phyloP scores from a whole-genome alignment of 768 basidiomycete species.

The Hypholoma sublateritium region DNA sequence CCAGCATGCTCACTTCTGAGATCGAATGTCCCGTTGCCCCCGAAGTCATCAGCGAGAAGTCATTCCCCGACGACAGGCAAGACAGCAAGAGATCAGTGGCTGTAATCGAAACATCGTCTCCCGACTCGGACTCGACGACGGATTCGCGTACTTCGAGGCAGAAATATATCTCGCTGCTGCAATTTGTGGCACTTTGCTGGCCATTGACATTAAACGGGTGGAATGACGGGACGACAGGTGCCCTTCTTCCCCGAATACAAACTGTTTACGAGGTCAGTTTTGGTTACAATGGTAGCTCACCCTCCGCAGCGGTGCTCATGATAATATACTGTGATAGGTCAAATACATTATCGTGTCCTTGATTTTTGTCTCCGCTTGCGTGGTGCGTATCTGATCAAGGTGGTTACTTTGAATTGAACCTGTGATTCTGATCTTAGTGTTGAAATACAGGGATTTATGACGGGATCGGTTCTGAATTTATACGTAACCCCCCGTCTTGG shows the following conservation, averaged over 20 bases:
- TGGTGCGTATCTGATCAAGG: constrained; percentile 25
- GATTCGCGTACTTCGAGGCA: neutral
- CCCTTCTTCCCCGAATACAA: constrained; percentile 74
- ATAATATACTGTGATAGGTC: constrained; percentile 28
- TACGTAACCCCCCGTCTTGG: constrained; percentile 35
- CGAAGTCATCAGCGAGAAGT: no score
- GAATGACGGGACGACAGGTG: constrained; percentile 79
- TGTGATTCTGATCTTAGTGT: neutral
- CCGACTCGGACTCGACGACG: no score
- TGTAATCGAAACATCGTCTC: neutral
- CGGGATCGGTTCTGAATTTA: constrained; percentile 39
- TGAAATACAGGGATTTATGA: constrained; percentile 35
- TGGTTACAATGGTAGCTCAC: neutral
- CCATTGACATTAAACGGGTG: constrained; percentile 64
- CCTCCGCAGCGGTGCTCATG: neutral
- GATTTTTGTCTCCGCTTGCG: constrained; percentile 47
- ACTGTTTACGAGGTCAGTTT: neutral
- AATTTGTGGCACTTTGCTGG: constrained; percentile 55
- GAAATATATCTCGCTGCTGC: constrained; percentile 30
- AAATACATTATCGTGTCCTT: constrained; percentile 56
- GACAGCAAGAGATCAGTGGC: neutral
- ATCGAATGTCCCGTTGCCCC: no score
- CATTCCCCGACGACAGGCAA: no score
- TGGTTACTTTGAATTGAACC: neutral
- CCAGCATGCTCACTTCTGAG: no score